phyloP scores from a whole-genome alignment of 305 asterid genomes.

The Solanum hybrid region DNA sequence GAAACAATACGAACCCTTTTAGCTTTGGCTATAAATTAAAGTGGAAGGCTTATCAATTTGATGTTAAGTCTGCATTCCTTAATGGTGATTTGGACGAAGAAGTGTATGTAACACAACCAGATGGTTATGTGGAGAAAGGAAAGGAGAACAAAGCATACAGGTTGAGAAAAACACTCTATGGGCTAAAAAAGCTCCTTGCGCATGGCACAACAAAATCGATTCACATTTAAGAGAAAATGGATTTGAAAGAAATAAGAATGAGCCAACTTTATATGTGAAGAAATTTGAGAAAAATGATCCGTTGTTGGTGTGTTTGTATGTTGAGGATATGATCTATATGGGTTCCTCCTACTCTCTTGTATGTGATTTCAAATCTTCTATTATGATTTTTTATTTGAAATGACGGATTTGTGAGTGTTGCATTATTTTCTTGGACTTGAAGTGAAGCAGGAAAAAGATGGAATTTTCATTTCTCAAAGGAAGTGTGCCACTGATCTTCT shows the following conservation, averaged over 20 bases:
- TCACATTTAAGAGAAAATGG: neutral
- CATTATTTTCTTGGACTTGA: neutral
- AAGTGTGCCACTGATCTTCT: neutral
- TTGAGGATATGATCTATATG: neutral
- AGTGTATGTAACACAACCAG: neutral
- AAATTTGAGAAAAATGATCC: neutral
- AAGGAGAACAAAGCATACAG: neutral
- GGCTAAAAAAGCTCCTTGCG: neutral
- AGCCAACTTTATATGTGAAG: neutral
- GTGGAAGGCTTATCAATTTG: neutral
- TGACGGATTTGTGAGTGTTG: neutral
- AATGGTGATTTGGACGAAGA: neutral
- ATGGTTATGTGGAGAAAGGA: neutral
- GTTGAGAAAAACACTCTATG: neutral
- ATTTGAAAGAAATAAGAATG: neutral
- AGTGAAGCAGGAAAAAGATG: neutral
- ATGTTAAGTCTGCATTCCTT: neutral
- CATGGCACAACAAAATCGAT: neutral
- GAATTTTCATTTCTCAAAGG: too few species aligned
- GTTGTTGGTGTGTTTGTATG: neutral
- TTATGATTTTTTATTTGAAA: too few species aligned
- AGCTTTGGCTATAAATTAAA: neutral
- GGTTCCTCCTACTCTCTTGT: too few species aligned
- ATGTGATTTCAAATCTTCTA: neutral
- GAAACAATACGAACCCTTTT: neutral